Percentiles rank a stretch among this genome's conserved stretches.
These are phyloP conservation scores for Fraxinus excelsior DNA, from an alignment of 257 asterid genomes.

Conservation along the genomic window DNA sequence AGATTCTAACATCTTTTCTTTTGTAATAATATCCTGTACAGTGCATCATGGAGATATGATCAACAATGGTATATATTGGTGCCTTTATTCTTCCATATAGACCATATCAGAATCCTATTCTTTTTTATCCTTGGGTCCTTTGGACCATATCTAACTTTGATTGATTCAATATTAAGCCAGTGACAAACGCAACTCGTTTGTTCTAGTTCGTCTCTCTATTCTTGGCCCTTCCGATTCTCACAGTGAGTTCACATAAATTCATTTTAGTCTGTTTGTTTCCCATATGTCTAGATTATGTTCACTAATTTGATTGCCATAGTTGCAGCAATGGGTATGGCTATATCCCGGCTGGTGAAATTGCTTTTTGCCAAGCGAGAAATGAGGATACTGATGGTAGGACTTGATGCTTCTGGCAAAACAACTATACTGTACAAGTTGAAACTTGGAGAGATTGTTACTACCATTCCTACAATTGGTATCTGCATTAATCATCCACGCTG, in stretches of 20 bases:
- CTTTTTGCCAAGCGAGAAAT: slow-evolving; percentile 47
- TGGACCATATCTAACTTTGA: slow-evolving; percentile 10
- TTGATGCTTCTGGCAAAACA: slow-evolving; percentile 54
- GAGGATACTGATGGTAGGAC: slow-evolving; percentile 62
- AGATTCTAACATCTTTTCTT: not conserved
- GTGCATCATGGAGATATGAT: not conserved
- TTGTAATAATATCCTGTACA: not conserved
- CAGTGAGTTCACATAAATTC: not conserved
- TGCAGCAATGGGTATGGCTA: slow-evolving; percentile 43
- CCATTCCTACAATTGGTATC: slow-evolving; percentile 58
- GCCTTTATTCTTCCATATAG: slow-evolving; percentile 28
- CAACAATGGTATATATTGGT: not conserved
- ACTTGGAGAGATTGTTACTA: slow-evolving; percentile 52
- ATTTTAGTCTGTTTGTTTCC: not conserved
- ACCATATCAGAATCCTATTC: slow-evolving; percentile 31
- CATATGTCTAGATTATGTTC: not conserved
- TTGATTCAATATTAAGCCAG: slow-evolving; percentile 4
- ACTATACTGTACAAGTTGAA: slow-evolving; percentile 53
- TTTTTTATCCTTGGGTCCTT: slow-evolving; percentile 9
- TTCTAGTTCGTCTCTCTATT: not conserved
- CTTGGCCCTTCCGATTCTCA: not conserved
- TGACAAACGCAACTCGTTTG: not conserved
- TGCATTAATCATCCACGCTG: not conserved
- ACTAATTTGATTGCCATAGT: not conserved
- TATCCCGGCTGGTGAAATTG: slow-evolving; percentile 41